These are phyloP conservation scores for Rutidosis leptorrhynchoides DNA, from an alignment of 129 eudicot genomes.

Conservation along the genomic window DNA sequence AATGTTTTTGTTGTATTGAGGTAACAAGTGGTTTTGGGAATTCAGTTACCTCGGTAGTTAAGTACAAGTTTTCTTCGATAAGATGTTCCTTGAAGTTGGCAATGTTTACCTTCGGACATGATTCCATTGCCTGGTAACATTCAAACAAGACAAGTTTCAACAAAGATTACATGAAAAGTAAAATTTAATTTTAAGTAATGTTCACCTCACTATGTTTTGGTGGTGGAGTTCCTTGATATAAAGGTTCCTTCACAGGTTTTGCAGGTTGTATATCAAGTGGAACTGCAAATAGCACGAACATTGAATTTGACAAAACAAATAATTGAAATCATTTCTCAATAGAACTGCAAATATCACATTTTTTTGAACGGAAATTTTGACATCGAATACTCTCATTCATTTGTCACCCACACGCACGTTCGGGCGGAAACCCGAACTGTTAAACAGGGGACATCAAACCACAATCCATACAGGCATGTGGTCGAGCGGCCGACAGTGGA, in stretches of 20 bases:
- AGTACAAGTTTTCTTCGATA: constrained; percentile 75
- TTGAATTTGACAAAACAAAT: not conserved
- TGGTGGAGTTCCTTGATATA: constrained; percentile 70
- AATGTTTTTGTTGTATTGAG: not conserved
- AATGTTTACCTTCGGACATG: constrained; percentile 75
- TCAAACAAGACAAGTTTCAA: constrained; percentile 1
- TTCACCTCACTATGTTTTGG: constrained; percentile 62
- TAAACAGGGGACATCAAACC: too few relatives aligned
- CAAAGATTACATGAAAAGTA: not conserved
- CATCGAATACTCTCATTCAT: too few relatives aligned
- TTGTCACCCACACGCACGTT: too few relatives aligned
- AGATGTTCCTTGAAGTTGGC: constrained; percentile 64
- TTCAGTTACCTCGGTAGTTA: constrained; percentile 73
- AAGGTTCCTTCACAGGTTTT: constrained; percentile 61
- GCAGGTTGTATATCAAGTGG: constrained; percentile 58
- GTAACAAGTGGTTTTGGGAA: not conserved
- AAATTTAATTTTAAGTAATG: not conserved
- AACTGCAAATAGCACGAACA: constrained; percentile 39
- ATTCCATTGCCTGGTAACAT: constrained; percentile 66
- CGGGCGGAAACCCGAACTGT: too few relatives aligned
- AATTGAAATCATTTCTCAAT: constrained; percentile 4
- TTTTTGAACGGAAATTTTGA: too few relatives aligned
- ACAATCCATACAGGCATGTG: too few relatives aligned
- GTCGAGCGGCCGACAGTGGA: too few relatives aligned
- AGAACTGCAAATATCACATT: too few relatives aligned